phyloP scores from a whole-genome alignment of 2,329 filamentous ascomycete species.

The Lasiodiplodia sp. region DNA sequence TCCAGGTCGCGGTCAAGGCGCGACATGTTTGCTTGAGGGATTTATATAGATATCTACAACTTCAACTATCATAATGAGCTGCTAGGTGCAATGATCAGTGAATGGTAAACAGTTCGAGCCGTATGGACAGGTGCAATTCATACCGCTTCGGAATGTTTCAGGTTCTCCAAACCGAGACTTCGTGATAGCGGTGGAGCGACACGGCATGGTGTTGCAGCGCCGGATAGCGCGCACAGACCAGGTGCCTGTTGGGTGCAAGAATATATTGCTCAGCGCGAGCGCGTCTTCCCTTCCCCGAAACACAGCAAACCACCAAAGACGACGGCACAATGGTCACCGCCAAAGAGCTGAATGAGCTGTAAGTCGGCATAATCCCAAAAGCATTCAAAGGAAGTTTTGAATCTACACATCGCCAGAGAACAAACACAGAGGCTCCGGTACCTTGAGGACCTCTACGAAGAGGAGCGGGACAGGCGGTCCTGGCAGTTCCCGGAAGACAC shows the following conservation, averaged over 20 bases:
- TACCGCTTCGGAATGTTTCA: background rate
- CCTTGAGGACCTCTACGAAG: background rate
- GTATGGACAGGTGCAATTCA: background rate
- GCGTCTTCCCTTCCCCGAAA: background rate
- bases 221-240: background rate
- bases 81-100: background rate
- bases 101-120: background rate
- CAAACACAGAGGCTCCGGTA: background rate
- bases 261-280: background rate
- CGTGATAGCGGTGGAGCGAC: background rate
- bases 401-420: background rate
- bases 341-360: background rate
- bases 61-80: background rate
- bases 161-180: background rate
- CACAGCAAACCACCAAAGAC: background rate
- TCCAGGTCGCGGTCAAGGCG: background rate
- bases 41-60: background rate
- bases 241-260: background rate
- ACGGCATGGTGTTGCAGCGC: background rate
- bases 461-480: background rate
- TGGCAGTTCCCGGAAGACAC: background rate
- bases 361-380: background rate
- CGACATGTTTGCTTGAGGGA: background rate
- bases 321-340: background rate
- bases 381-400: background rate